phyloP scores from a whole-genome alignment of 306 rosid species.

The Gastrolobium villosum region DNA sequence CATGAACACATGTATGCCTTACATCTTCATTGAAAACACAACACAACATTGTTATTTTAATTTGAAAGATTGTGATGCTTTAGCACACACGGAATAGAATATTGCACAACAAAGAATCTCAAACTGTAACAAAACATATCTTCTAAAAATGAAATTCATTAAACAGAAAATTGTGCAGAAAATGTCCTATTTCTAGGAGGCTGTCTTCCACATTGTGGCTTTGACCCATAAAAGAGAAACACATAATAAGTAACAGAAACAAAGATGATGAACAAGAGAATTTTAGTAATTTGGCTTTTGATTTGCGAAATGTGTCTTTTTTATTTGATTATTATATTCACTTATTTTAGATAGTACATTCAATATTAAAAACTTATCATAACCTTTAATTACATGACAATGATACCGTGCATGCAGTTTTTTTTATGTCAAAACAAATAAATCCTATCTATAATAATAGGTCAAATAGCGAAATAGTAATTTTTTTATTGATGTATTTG shows the following conservation, averaged over 20 bases:
- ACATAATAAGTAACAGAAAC: too few species aligned
- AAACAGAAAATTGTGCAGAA: background rate
- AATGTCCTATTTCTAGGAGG: constrained; percentile 29
- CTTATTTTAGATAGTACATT: background rate
- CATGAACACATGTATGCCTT: constrained; percentile 1
- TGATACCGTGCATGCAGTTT: too few species aligned
- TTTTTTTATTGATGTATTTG: too few species aligned
- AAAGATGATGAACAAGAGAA: too few species aligned
- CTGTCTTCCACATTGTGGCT: constrained; percentile 5
- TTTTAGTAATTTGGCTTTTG: too few species aligned
- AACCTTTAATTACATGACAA: background rate
- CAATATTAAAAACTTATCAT: background rate
- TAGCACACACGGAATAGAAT: background rate
- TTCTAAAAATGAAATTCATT: too few species aligned
- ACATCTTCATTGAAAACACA: background rate
- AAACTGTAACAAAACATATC: background rate
- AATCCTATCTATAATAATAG: too few species aligned
- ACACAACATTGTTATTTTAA: background rate
- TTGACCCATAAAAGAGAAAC: too few species aligned
- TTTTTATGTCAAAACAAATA: too few species aligned
- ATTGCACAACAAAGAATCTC: background rate
- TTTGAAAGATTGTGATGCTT: constrained; percentile 9
- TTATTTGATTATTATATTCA: too few species aligned
- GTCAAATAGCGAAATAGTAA: too few species aligned
- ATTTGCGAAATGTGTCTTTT: too few species aligned